A percentile compares a stretch with the other conserved stretches of the same genome.
Conservation (phyloP, 371 early-diverging fungal species). For the Mortierella sp. region DNA sequence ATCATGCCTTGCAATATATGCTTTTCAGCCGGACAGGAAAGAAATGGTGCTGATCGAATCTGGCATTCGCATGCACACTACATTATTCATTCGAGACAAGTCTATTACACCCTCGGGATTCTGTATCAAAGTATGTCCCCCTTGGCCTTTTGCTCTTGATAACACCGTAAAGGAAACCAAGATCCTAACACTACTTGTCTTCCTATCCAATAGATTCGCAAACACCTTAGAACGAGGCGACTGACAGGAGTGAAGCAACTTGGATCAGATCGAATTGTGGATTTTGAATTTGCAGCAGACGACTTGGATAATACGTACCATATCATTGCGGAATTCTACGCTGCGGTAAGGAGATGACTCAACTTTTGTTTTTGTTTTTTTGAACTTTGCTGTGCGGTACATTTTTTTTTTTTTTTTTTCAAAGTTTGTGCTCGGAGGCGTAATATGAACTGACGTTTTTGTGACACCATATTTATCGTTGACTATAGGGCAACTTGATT, state of each 20-base stretch:
- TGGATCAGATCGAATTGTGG: conserved; percentile 94
- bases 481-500: conserved; percentile 90
- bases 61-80: conserved; percentile 94
- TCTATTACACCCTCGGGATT: conserved; percentile 88
- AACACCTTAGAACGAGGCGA: conserved; percentile 88
- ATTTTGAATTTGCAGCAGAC: conserved; percentile 90
- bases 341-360: conserved; percentile 69
- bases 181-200: neutral
- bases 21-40: conserved; percentile 81
- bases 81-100: conserved; percentile 90
- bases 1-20: neutral
- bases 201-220: conserved; percentile 74
- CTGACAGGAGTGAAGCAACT: conserved; percentile 87
- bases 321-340: conserved; percentile 95
- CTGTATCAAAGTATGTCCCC: conserved; percentile 78
- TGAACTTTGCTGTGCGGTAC: neutral
- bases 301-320: conserved; percentile 82
- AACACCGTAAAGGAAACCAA: neutral
- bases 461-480: neutral
- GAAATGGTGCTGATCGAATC: conserved; percentile 93
- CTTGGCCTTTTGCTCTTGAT: neutral
- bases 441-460: neutral
- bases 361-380: conserved; percentile 4
- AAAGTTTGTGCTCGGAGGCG: conserved; percentile 8
- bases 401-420: neutral